A percentile compares a stretch with the other conserved stretches of the same genome.
Evolutionary conservation across 345 rosid genomes (phyloP).

Genomic region (Gossypium mustelinum): DNA sequence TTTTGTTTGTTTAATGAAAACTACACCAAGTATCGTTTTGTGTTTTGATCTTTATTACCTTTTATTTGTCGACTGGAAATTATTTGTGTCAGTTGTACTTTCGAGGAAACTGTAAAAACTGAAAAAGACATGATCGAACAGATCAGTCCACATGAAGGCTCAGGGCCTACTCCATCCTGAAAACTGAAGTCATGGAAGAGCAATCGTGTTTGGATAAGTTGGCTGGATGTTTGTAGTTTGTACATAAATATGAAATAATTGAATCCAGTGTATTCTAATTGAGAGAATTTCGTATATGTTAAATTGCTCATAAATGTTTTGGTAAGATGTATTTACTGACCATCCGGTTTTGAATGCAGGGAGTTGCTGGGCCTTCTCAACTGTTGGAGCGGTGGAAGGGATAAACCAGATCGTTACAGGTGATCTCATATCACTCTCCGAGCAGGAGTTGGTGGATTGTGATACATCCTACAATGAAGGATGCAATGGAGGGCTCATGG

Average conservation of each 20-base stretch:
- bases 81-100: neutral
- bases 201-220: neutral
- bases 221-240: neutral
- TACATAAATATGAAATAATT: neutral
- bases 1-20: neutral
- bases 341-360: constrained; percentile 36
- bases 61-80: neutral
- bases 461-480: constrained; percentile 74
- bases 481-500: constrained; percentile 94
- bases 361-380: constrained; percentile 98
- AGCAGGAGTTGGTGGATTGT: constrained; percentile 92
- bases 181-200: neutral
- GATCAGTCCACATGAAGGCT: neutral
- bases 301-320: neutral
- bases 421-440: constrained; percentile 64
- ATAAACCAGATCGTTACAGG: constrained; percentile 84
- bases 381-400: constrained; percentile 90
- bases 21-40: neutral
- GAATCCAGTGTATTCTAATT: neutral
- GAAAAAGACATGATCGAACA: no score
- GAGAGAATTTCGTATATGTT: neutral
- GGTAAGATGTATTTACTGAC: neutral
- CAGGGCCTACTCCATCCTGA: neutral
- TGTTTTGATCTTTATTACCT: neutral
- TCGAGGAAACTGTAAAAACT: neutral